Conservation (phyloP, 2,329 filamentous ascomycete genomes). For the Alternaria brassicicola region DNA sequence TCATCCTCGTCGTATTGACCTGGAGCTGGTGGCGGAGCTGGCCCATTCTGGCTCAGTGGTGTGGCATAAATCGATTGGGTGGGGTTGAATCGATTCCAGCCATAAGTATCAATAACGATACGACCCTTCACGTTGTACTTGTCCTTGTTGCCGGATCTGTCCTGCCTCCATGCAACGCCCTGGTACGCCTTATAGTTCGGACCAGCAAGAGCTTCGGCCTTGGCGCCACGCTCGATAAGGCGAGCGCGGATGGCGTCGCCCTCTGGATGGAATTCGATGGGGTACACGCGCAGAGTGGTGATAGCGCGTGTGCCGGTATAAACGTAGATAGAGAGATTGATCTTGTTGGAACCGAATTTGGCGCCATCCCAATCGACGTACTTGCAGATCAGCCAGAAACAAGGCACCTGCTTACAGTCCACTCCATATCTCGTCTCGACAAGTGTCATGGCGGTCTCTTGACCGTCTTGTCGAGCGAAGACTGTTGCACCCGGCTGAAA, state of each 20-base stretch:
- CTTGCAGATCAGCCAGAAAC: constrained; percentile 47
- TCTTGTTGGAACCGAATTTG: constrained; percentile 41
- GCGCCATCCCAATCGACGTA: constrained; percentile 49
- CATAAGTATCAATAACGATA: constrained; percentile 60
- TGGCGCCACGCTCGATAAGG: constrained; percentile 55
- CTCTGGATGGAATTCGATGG: constrained; percentile 54
- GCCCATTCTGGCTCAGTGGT: constrained; percentile 44
- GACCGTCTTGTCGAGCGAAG: constrained; percentile 46
- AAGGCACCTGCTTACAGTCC: constrained; percentile 44
- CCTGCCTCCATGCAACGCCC: constrained; percentile 51
- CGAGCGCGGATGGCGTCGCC: constrained; percentile 46
- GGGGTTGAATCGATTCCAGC: constrained; percentile 59
- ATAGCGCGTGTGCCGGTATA: constrained; percentile 53
- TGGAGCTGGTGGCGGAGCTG: neutral
- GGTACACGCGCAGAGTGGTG: constrained; percentile 51
- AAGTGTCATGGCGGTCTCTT: constrained; percentile 43
- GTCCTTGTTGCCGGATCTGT: constrained; percentile 44
- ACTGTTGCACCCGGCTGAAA: constrained; percentile 48
- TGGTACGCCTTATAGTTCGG: constrained; percentile 59
- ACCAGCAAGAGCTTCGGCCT: constrained; percentile 56
- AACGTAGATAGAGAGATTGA: constrained; percentile 35
- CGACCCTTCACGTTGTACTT: constrained; percentile 55
- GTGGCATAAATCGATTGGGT: constrained; percentile 48
- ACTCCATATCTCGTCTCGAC: constrained; percentile 38
- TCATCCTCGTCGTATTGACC: constrained; percentile 16